Conservation (phyloP, 306 rosid genomes). For the Mimosa pudica region DNA sequence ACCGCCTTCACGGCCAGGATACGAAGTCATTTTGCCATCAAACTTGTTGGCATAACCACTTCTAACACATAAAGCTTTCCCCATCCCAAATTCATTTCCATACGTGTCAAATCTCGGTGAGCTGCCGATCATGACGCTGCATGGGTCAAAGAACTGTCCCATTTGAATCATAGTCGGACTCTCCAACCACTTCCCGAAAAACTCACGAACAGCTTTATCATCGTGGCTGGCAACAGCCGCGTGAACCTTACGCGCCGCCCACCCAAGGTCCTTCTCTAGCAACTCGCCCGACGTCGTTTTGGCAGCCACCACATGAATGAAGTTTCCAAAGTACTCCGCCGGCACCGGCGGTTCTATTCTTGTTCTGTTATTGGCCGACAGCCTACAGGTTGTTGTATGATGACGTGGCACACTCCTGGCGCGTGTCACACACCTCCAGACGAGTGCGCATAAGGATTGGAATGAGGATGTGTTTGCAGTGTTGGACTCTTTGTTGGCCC, state of each 20-base stretch:
- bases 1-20: slow-evolving; percentile 48
- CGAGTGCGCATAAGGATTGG: slow-evolving; percentile 56
- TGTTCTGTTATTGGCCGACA: slow-evolving; percentile 45
- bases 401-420: slow-evolving; percentile 22
- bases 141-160: slow-evolving; percentile 6
- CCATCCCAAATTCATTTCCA: slow-evolving; percentile 77
- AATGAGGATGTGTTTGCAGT: slow-evolving; percentile 54
- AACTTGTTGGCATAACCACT: slow-evolving; percentile 61
- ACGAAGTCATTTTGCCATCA: slow-evolving; percentile 50
- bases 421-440: slow-evolving; percentile 63
- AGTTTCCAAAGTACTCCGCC: slow-evolving; percentile 39
- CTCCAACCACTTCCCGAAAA: slow-evolving; percentile 34
- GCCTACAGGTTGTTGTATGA: slow-evolving; percentile 41
- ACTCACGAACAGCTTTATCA: not conserved
- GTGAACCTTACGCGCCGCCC: slow-evolving; percentile 66
- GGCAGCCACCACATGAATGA: not conserved
- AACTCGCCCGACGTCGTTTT: slow-evolving; percentile 39
- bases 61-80: slow-evolving; percentile 52
- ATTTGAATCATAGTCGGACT: slow-evolving; percentile 1
- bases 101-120: slow-evolving; percentile 62
- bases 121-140: slow-evolving; percentile 52
- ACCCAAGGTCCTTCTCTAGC: slow-evolving; percentile 44
- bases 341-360: slow-evolving; percentile 54
- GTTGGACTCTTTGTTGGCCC: slow-evolving; percentile 48
- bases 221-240: slow-evolving; percentile 40